A percentile compares a stretch with the other conserved stretches of the same genome.
Conservation (phyloP, 306 rosid species). For the Arachis stenosperma region DNA sequence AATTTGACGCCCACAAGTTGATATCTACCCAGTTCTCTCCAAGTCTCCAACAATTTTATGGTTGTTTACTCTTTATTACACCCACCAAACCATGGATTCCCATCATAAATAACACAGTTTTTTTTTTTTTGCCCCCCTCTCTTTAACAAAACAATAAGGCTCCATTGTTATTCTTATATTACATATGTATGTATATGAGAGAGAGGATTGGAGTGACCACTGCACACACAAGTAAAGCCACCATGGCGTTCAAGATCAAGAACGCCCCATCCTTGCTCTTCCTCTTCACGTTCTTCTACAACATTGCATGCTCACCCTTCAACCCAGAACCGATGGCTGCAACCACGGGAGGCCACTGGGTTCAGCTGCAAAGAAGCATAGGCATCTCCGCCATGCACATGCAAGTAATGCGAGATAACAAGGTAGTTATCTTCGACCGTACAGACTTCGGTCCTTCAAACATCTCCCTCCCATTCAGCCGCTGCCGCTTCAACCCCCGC, state of each 20-base stretch:
- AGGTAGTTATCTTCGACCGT: slow-evolving; percentile 72
- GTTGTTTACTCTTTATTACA: too few relatives aligned
- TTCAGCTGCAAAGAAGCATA: slow-evolving; percentile 52
- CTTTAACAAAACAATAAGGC: too few relatives aligned
- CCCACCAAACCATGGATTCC: too few relatives aligned
- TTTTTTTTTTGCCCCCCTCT: too few relatives aligned
- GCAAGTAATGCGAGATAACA: slow-evolving; percentile 71
- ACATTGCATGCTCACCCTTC: background rate
- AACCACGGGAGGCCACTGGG: slow-evolving; percentile 56
- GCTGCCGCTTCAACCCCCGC: slow-evolving; percentile 40
- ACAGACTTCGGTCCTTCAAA: slow-evolving; percentile 83
- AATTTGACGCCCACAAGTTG: too few relatives aligned
- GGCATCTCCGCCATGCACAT: slow-evolving; percentile 97
- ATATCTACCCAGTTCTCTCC: too few relatives aligned
- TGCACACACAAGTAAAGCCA: too few relatives aligned
- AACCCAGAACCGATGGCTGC: background rate
- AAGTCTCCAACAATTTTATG: too few relatives aligned
- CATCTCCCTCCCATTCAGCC: slow-evolving; percentile 50
- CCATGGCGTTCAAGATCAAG: slow-evolving; percentile 65
- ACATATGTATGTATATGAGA: too few relatives aligned
- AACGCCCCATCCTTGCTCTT: slow-evolving; percentile 43
- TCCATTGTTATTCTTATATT: too few relatives aligned
- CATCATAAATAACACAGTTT: too few relatives aligned
- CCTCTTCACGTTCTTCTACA: slow-evolving; percentile 7
- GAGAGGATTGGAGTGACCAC: too few relatives aligned